These are phyloP conservation scores for Colletotrichum navitas DNA, from an alignment of 2,329 filamentous ascomycete genomes.

Conservation along the genomic window DNA sequence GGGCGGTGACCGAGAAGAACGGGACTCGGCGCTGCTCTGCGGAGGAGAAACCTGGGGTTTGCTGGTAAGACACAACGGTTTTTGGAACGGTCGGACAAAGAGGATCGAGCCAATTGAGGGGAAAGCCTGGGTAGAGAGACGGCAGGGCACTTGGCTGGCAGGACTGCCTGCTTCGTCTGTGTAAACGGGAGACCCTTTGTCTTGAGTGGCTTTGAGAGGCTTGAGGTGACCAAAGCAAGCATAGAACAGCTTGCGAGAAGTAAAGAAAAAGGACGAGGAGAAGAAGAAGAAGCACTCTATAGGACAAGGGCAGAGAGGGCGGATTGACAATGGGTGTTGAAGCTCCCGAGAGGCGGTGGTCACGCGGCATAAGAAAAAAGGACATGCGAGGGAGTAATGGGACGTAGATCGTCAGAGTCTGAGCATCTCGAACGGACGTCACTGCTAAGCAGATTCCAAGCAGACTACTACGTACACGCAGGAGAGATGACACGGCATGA, in stretches of 20 bases:
- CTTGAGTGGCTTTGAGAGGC: slow-evolving; percentile 3
- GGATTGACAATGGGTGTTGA: slow-evolving; percentile 21
- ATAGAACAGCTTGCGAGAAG: background rate
- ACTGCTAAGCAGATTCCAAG: slow-evolving; percentile 24
- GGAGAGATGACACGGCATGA: slow-evolving; percentile 12
- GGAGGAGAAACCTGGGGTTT: slow-evolving; percentile 42
- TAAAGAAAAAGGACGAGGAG: background rate
- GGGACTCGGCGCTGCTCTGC: slow-evolving; percentile 42
- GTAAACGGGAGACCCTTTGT: slow-evolving; percentile 3
- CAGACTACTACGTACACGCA: background rate
- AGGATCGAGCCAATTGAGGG: slow-evolving; percentile 27
- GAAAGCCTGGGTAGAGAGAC: background rate
- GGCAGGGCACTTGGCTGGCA: slow-evolving; percentile 6
- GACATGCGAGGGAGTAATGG: slow-evolving; percentile 36
- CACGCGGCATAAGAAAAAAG: slow-evolving; percentile 35
- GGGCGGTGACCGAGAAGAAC: slow-evolving; percentile 45
- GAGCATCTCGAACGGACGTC: slow-evolving; percentile 33
- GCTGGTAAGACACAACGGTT: slow-evolving; percentile 42
- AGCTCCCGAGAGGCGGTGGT: slow-evolving; percentile 21
- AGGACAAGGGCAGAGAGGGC: slow-evolving; percentile 4
- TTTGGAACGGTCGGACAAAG: slow-evolving; percentile 38
- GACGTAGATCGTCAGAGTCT: slow-evolving; percentile 36
- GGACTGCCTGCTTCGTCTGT: slow-evolving; percentile 14
- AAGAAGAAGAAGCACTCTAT: background rate
- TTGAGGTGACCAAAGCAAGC: background rate